phyloP scores from a whole-genome alignment of 768 basidiomycete species.

The Trametes punicea region DNA sequence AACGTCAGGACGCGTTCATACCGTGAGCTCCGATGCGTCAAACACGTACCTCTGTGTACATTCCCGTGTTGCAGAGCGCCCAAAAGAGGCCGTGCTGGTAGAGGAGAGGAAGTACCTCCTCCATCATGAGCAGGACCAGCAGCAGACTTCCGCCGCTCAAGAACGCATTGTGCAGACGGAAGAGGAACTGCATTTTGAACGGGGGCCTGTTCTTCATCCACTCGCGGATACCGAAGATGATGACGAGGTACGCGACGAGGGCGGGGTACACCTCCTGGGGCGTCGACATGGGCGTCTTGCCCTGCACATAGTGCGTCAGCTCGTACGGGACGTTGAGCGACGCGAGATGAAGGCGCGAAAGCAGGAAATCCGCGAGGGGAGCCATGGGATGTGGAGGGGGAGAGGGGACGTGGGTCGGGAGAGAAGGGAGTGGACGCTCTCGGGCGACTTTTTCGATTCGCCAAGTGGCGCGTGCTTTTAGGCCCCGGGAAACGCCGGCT shows the following conservation, averaged over 20 bases:
- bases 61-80: constrained; percentile 68
- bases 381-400: constrained; percentile 66
- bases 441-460: constrained; percentile 21
- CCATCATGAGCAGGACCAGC: constrained; percentile 83
- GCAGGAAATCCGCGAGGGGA: constrained; percentile 70
- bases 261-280: constrained; percentile 61
- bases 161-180: constrained; percentile 89
- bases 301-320: constrained; percentile 63
- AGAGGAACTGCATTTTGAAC: constrained; percentile 74
- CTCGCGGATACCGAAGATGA: constrained; percentile 82
- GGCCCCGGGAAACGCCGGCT: constrained; percentile 15
- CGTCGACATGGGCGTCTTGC: constrained; percentile 80
- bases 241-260: constrained; percentile 77
- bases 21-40: not conserved
- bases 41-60: constrained; percentile 77
- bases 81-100: constrained; percentile 69
- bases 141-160: constrained; percentile 82
- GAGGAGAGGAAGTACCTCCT: constrained; percentile 83
- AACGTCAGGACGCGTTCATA: not conserved
- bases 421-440: constrained; percentile 10
- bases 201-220: constrained; percentile 79
- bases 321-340: constrained; percentile 48
- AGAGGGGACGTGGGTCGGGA: constrained; percentile 23
- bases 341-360: constrained; percentile 50
- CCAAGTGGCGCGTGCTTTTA: constrained; percentile 27